Evolutionary conservation across 139 green algal species (phyloP), one percentile per base, ranked within the genome.

Genomic region (Nannochloris sp.): DNA sequence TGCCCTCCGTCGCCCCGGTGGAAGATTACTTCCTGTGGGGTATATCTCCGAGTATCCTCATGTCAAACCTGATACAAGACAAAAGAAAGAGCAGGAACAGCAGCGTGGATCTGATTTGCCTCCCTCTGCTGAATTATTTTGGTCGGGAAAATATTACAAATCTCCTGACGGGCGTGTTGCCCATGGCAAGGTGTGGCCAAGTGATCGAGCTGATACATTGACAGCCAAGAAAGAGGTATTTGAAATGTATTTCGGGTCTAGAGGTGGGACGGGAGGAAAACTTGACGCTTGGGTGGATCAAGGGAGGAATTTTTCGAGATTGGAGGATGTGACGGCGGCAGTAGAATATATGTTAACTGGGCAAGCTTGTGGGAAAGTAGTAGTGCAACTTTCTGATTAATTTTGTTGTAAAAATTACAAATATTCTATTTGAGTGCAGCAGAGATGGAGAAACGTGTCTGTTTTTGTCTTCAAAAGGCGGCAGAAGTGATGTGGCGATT

Each of bases 11-110:
- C 62, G 70, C 0, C 74, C 77, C 0, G 57, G 51, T 4, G 86
- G 77, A 10, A 25, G 71, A 30, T 30, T 92, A 53, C 64, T 87
- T 36, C 61, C 14, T 23, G 81, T 90, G 1, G 83, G 83, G 12
- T 87, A 87, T 70, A 90, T 90, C 42, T 73, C 57, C 6, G 79
- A 87, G 59, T 90, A 90, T 59, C 81, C 83, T 0, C 81, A 90
- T 62, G 68, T 67, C 39, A 13, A 23, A 34, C 38, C 6, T 3
- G 10, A 53, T 13, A 68, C 19, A 37, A 32, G 29, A n/a, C 9
- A 6, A 37, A 53, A 51, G 25, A 10, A 33, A 63, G 46, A 29
- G 45, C 12, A 1, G 35, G 32, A 35, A 72, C 45, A 31, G 56
- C 59, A 14, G 60, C 44, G 9, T 14, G 44, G 59, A 46, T 13